Base-by-base conservation (phyloP, 331 rosid genomes). In the Stylosanthes scabra region DNA sequence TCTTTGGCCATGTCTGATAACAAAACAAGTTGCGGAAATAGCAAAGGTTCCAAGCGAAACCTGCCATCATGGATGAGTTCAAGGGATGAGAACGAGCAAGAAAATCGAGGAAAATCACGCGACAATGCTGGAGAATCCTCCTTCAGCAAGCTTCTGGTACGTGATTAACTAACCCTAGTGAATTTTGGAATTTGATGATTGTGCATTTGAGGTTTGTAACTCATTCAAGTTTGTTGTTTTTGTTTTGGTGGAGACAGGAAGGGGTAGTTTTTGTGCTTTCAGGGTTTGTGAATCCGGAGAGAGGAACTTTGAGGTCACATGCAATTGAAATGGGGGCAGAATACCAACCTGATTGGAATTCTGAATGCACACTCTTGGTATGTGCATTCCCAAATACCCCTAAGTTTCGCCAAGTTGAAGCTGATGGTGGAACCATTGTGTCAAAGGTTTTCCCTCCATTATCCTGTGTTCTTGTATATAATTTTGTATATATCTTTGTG, bases 301-400 rank as follows among this genome's bases (percentile, higher is more conserved):
- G 97, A 28, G 69, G 97, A 74, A 82, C 72, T 63, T 74, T 94
- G 89, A 77, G 96, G 59, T 94, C 97, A 34, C 96, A 65, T 16
- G 96, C 97, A 0, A 69, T 91, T 84, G 99, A 90, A 84, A 94
- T 91, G 99, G 99, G 99, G 50, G 99, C 96, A 14, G 89, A 86
- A 60, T 94, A 85, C 83, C 76, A 84, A 80, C 90, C 91, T 64
- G 97, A 94, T 63, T 94, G 99, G 99, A 88, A 79, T 80, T 83
- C 90, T 13, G 78, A 74, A 57, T 89, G 97, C 86, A 91, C 96
- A 40, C 91, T 94, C 77, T 83, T 91, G 85, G 83, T 94, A 76
- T 91, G 99, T 82, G 97, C 99, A 27, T 89, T 91, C 79, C 86
- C 91, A 28, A 91, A 88, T 79, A 91, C 99, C 3, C 96, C 97